phyloP scores from a whole-genome alignment of 2,329 filamentous ascomycete species.

The Microcyclosporella mali region DNA sequence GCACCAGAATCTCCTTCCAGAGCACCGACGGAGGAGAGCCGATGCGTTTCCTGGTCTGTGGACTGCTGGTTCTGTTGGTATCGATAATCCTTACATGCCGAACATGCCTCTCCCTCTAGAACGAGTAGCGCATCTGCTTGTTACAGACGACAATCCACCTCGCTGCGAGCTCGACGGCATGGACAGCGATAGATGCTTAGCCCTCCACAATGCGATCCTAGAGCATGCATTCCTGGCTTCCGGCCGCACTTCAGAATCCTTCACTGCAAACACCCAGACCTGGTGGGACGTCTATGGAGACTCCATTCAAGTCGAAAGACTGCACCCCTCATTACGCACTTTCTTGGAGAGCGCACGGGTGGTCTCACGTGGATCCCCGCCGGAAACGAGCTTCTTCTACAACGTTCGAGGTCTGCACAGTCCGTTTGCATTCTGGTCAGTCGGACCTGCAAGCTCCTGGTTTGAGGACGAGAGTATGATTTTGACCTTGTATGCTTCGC shows the following conservation, averaged over 20 bases:
- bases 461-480: background rate
- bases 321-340: constrained; percentile 6
- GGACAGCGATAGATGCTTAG: constrained; percentile 9
- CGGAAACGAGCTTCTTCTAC: constrained; percentile 11
- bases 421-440: background rate
- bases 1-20: no score
- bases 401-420: constrained; percentile 3
- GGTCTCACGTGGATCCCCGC: background rate
- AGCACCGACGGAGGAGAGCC: no score
- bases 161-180: constrained; percentile 8
- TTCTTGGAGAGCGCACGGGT: constrained; percentile 9
- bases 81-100: no score
- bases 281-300: background rate
- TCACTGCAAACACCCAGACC: constrained; percentile 1
- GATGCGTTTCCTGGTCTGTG: no score
- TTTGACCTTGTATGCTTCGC: constrained; percentile 6
- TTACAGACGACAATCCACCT: constrained; percentile 11
- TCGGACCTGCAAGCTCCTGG: no score
- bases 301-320: background rate
- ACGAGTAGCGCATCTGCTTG: constrained; percentile 8
- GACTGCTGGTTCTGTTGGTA: no score
- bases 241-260: constrained; percentile 7
- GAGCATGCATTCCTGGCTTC: constrained; percentile 11
- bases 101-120: background rate
- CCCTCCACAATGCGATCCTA: constrained; percentile 15